Base-by-base conservation (phyloP, 768 basidiomycete species). In the Mycena albidolilacea region DNA sequence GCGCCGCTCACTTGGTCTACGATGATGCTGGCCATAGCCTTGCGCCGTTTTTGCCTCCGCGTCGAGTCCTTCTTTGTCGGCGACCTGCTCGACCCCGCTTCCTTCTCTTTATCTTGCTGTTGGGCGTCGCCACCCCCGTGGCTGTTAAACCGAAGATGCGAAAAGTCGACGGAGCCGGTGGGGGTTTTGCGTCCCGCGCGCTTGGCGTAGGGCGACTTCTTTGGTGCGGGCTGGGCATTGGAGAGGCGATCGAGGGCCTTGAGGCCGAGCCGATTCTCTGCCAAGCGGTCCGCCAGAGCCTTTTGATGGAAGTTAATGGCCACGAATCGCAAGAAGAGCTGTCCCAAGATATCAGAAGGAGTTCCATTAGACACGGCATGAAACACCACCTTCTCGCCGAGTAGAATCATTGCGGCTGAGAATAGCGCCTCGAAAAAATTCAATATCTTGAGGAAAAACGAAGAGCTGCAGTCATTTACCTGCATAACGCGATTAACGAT, bases 251-350 rank as follows among this genome's bases (percentile, higher is more conserved):
- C 93, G 23, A 95, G 85, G 2, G 91, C 92, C 76, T 87, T 90
- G 39, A 95, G 83, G 10, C 91, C 94, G 46, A 92, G 82, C 41
- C 87, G 87, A 75, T 95, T 95, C 80, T 93, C 93, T 9, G 85
- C 83, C 17, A 95, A 82, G 46, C 93, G 90, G 67, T 95, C 93
- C 11, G 92, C 90, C 23, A 95, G 87, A 1, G 93, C 93, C 67
- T 89, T 92, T 74, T 90, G 87, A 79, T 95, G 93, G 79, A 95
- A 95, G 75, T 90, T 93, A 82, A 94, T 94, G 38, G 94, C 93
- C 57, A 95, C 90, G 71, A 91, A 90, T 76, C 91, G 92, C 41
- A 95, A 80, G 79, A 92, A 90, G 46, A 93, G 79, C 79, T 35
- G 30, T 4, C 35, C 14, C 7, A 35, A 21, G 19, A 38, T 21